Base-by-base conservation (phyloP, 129 eudicot genomes). In the Deinandra increscens region DNA sequence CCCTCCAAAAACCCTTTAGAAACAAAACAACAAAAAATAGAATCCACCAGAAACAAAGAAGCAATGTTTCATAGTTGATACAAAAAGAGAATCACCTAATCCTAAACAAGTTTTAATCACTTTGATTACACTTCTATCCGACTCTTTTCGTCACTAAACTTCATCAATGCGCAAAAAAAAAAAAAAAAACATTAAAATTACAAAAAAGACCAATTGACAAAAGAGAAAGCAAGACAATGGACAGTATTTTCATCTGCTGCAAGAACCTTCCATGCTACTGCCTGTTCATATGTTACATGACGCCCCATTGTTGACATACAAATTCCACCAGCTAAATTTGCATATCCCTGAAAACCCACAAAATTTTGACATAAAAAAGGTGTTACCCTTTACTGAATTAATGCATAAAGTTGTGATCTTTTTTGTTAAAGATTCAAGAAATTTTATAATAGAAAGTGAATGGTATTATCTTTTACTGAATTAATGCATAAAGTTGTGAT, bases 231-330 rank as follows among this genome's bases (percentile, higher is more conserved):
- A 7, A 90, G 81, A 80, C 95, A 87, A 84, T 90, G 97, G 68
- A 78, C 83, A 15, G 86, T 68, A 15, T 76, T 76, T 9, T 90
- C 95, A n/a, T 90, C 97, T 9, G 84, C 73, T 17, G 81, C 66
- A 11, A 90, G 89, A 83, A 90, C 97, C 69, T 87, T 90, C 97
- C 97, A 90, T 11, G 95, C 97, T 17, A 90, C 61, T 9, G 91
- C 95, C 51, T 90, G 89, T 45, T 87, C 97, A 7, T 87, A 90
- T 1, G 97, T 79, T 22, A 90, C 55, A 1, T 89, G 89, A 26
- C 97, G 80, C 20, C 95, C 95, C 97, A 85, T 90, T 83, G 89
- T 78, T 13, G 97, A 90, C 8, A 85, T 83, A 36, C 97, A 90
- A 12, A 87, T 82, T 9, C 97, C 97, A 0, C 87, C 86, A 3